These are phyloP conservation scores for Penicillium sp. DNA, from an alignment of 2,329 filamentous ascomycete genomes.

Conservation along the genomic window DNA sequence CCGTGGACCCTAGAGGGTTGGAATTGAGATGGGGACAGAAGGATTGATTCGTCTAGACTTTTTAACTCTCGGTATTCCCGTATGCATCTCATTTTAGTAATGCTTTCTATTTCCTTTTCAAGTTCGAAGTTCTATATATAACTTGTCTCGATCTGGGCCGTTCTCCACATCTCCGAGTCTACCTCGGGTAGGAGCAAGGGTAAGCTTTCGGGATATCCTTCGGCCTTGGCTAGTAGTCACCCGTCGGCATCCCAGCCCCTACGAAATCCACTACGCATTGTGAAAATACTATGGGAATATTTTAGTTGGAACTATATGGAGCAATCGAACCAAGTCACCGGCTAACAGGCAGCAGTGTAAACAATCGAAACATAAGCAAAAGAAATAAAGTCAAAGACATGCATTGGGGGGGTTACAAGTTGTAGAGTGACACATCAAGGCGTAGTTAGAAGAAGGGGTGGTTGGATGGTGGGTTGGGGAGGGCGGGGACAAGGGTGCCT, in stretches of 20 bases:
- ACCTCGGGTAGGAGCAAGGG: neutral
- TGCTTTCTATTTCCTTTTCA: neutral
- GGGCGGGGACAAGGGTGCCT: too few species aligned
- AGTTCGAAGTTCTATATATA: too few species aligned
- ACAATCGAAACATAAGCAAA: conserved; percentile 2
- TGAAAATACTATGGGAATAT: neutral
- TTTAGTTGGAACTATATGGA: conserved; percentile 7
- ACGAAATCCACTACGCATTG: neutral
- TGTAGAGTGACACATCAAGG: conserved; percentile 11
- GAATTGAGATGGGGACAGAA: neutral
- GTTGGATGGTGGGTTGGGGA: neutral
- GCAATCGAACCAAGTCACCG: conserved; percentile 14
- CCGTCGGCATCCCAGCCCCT: too few species aligned
- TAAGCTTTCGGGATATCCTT: neutral
- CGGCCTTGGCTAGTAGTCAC: too few species aligned
- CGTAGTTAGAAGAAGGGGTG: neutral
- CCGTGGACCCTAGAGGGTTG: neutral
- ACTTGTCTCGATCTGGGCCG: neutral
- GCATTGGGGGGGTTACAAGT: conserved; percentile 12
- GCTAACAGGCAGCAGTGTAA: conserved; percentile 19
- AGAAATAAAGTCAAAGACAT: conserved; percentile 12
- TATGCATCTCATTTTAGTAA: neutral
- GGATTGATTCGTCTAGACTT: conserved; percentile 2
- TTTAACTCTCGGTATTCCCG: neutral
- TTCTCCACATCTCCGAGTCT: too few species aligned